Conservation (phyloP, 352 stramenopile species). For the Pythium vanterpoolii region DNA sequence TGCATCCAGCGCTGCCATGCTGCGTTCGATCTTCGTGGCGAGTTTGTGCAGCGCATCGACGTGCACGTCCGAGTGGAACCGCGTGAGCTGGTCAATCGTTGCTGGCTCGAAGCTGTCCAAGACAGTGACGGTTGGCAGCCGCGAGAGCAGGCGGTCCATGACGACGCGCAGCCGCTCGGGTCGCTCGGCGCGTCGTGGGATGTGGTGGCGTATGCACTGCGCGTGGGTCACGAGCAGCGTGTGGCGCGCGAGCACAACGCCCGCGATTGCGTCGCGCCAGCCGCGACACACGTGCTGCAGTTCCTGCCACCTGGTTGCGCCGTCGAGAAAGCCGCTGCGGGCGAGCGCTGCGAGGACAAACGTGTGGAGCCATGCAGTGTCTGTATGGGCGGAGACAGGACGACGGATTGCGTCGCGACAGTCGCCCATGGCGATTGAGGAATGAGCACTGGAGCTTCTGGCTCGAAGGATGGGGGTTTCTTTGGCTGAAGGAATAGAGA, state of each 20-base stretch:
- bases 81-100: slow-evolving; percentile 44
- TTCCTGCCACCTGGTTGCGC: background rate
- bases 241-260: slow-evolving; percentile 25
- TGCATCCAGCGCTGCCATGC: slow-evolving; percentile 49
- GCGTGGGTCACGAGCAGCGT: slow-evolving; percentile 51
- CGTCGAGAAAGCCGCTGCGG: slow-evolving; percentile 6
- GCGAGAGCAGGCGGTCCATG: slow-evolving; percentile 25
- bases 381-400: background rate
- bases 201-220: slow-evolving; percentile 41
- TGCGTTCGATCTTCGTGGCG: slow-evolving; percentile 55
- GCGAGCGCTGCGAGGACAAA: slow-evolving; percentile 5
- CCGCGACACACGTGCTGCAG: slow-evolving; percentile 20
- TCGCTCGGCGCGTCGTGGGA: slow-evolving; percentile 40
- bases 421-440: background rate
- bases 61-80: slow-evolving; percentile 57
- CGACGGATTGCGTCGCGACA: background rate
- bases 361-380: no score
- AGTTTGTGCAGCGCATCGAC: slow-evolving; percentile 48
- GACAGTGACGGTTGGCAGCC: slow-evolving; percentile 36
- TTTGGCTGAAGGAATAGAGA: background rate
- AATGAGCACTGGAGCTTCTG: background rate
- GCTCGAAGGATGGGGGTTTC: background rate
- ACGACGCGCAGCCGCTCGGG: slow-evolving; percentile 53
- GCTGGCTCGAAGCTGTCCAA: slow-evolving; percentile 28
- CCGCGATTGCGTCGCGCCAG: slow-evolving; percentile 28